Conservation (phyloP, 768 basidiomycete species). For the Rhodotorula babjevae region DNA sequence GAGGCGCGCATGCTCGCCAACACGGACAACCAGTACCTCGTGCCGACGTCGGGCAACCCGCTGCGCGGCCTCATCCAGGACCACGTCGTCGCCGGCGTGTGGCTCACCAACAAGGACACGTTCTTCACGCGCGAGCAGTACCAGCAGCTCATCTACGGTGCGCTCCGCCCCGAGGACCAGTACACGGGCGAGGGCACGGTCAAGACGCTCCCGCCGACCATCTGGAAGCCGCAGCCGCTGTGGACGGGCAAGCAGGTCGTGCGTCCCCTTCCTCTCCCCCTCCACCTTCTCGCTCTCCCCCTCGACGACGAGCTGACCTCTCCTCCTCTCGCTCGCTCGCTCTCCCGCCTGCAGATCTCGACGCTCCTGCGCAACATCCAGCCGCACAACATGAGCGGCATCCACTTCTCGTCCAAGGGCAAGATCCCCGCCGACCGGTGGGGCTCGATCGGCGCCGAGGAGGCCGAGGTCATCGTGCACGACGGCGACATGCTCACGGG, state of each 20-base stretch:
- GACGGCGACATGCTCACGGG: slow-evolving; percentile 91
- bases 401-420: slow-evolving; percentile 77
- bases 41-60: slow-evolving; percentile 95
- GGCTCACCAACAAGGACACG: slow-evolving; percentile 94
- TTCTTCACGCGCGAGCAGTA: slow-evolving; percentile 96
- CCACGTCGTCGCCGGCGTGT: slow-evolving; percentile 97
- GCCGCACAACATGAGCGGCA: slow-evolving; percentile 67
- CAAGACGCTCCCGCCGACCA: slow-evolving; percentile 77
- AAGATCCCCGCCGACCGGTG: slow-evolving; percentile 67
- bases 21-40: slow-evolving; percentile 98
- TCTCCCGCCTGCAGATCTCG: slow-evolving; percentile 65
- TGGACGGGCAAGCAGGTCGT: slow-evolving; percentile 99
- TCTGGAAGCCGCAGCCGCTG: slow-evolving; percentile 81
- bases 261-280: slow-evolving; percentile 44
- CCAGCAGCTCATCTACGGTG: slow-evolving; percentile 90
- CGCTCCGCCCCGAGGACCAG: slow-evolving; percentile 76
- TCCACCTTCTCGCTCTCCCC: neutral
- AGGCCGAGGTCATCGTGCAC: slow-evolving; percentile 82
- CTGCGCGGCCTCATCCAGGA: slow-evolving; percentile 97
- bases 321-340: neutral
- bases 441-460: slow-evolving; percentile 63
- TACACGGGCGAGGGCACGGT: slow-evolving; percentile 62
- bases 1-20: slow-evolving; percentile 93
- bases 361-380: slow-evolving; percentile 90
- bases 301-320: slow-evolving; percentile 1